phyloP scores from a whole-genome alignment of 345 rosid genomes.

The Salix brachista region DNA sequence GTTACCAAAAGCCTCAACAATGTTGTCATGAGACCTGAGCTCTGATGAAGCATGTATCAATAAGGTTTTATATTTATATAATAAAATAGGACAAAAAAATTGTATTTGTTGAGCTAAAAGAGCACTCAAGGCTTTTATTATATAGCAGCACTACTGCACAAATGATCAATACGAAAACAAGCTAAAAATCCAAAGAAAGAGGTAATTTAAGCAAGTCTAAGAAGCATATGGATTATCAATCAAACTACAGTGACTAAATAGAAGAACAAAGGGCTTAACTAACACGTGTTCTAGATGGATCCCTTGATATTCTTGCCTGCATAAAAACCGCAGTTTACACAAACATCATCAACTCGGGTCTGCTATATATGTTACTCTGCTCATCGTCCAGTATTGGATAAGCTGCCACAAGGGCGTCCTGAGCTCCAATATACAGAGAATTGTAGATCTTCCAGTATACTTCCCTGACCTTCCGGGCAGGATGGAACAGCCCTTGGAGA shows the following conservation, averaged over 20 bases:
- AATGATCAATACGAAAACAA: neutral
- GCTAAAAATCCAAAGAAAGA: neutral
- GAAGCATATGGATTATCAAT: neutral
- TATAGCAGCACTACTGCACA: neutral
- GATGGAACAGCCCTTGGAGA: conserved; percentile 96
- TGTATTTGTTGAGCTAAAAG: neutral
- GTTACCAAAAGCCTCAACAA: no score
- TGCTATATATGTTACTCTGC: conserved; percentile 67
- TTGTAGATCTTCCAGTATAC: conserved; percentile 99
- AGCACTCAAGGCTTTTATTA: neutral
- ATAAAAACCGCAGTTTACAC: conserved; percentile 21
- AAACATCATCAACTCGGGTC: conserved; percentile 92
- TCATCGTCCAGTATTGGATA: conserved; percentile 82
- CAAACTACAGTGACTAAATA: neutral
- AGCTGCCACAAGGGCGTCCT: conserved; percentile 91
- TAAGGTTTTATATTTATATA: neutral
- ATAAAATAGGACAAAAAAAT: no score
- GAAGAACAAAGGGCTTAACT: neutral
- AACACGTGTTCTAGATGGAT: neutral
- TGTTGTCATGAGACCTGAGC: neutral
- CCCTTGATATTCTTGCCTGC: neutral
- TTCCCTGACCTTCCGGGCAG: conserved; percentile 94
- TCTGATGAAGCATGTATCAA: neutral
- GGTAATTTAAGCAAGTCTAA: neutral
- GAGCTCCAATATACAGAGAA: conserved; percentile 86